Conservation (phyloP, 1,139 yeast species). For the Pichia sp. region DNA sequence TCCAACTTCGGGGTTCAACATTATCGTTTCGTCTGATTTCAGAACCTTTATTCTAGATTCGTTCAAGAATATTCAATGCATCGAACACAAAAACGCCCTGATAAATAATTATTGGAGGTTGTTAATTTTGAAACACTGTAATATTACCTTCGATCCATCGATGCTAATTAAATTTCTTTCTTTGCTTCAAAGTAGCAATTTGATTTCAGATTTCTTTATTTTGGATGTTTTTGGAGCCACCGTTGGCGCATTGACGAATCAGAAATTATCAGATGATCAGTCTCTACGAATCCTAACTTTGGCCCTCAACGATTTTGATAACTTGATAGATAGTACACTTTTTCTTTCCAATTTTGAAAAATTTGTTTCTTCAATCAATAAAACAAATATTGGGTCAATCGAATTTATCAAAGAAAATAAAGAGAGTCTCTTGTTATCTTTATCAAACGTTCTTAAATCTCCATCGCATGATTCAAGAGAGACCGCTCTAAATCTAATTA, state of each 20-base stretch:
- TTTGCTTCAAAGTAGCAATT: constrained; percentile 7
- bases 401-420: constrained; percentile 12
- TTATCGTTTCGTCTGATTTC: constrained; percentile 31
- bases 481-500: constrained; percentile 25
- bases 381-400: constrained; percentile 5
- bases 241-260: constrained; percentile 25
- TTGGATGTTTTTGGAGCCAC: constrained; percentile 29
- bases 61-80: constrained; percentile 15
- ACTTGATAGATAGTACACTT: constrained; percentile 18
- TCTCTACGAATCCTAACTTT: constrained; percentile 14
- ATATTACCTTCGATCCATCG: constrained; percentile 18
- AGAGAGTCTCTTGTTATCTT: constrained; percentile 13
- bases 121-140: constrained; percentile 30
- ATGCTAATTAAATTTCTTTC: constrained; percentile 20
- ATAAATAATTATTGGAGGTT: constrained; percentile 42
- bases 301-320: constrained; percentile 13
- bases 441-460: constrained; percentile 21
- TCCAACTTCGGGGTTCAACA: constrained; percentile 18
- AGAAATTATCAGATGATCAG: constrained; percentile 19
- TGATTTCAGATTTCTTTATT: constrained; percentile 18
- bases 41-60: constrained; percentile 21
- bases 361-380: constrained; percentile 14
- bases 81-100: constrained; percentile 25
- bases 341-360: constrained; percentile 20
- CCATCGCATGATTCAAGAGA: constrained; percentile 27